Conservation (phyloP, 306 rosid species). For the Quercus cerris region DNA sequence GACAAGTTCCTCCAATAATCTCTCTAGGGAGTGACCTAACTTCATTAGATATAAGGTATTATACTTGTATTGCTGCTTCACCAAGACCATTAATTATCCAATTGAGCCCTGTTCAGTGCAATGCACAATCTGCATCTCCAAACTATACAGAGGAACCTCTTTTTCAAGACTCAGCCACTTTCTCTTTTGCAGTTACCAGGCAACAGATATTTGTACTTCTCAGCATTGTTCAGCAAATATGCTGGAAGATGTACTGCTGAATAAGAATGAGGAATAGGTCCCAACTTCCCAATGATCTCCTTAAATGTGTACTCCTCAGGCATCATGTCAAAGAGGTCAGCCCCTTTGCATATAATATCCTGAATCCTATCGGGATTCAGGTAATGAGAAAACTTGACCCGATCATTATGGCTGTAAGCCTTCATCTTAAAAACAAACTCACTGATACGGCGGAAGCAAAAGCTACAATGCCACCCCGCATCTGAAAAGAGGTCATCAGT, state of each 20-base stretch:
- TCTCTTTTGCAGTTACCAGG: constrained; percentile 83
- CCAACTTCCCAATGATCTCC: constrained; percentile 85
- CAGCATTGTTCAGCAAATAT: constrained; percentile 61
- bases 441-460: constrained; percentile 67
- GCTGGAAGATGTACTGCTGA: constrained; percentile 86
- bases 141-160: constrained; percentile 5
- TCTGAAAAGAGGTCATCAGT: constrained; percentile 54
- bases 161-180: constrained; percentile 50
- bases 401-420: constrained; percentile 77
- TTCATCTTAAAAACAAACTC: constrained; percentile 82
- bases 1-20: constrained; percentile 20
- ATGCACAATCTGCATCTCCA: constrained; percentile 21
- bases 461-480: constrained; percentile 92
- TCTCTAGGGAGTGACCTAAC: constrained; percentile 34
- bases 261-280: constrained; percentile 73
- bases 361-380: constrained; percentile 64
- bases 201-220: constrained; percentile 55
- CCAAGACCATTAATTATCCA: constrained; percentile 28
- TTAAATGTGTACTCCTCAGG: constrained; percentile 83
- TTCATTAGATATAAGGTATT: constrained; percentile 23
- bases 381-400: constrained; percentile 73
- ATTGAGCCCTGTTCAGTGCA: constrained; percentile 6
- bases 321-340: constrained; percentile 78
- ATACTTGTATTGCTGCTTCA: constrained; percentile 13
- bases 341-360: constrained; percentile 67